A percentile compares a stretch with the other conserved stretches of the same genome.
Evolutionary conservation across 495 filamentous ascomycete genomes (phyloP).

Genomic region (Astrothelium macrocarpum): DNA sequence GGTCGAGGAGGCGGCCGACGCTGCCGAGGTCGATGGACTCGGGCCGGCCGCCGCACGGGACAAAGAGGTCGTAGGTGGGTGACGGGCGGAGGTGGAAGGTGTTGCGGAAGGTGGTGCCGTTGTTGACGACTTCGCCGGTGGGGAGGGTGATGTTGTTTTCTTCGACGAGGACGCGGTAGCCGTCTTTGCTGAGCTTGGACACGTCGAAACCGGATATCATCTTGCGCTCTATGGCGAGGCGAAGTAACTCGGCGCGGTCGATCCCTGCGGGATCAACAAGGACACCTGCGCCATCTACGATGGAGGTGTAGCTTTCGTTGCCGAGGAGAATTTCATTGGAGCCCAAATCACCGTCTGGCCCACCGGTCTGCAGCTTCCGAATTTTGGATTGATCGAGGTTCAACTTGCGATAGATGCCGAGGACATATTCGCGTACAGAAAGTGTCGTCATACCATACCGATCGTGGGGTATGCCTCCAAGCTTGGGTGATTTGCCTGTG

Average conservation of each 20-base stretch:
- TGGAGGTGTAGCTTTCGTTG: constrained; percentile 85
- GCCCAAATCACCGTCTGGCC: constrained; percentile 91
- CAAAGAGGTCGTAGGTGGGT: constrained; percentile 74
- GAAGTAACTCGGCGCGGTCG: constrained; percentile 69
- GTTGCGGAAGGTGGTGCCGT: constrained; percentile 94
- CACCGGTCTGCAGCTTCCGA: constrained; percentile 92
- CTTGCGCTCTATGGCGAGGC: constrained; percentile 72
- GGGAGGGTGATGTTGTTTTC: constrained; percentile 80
- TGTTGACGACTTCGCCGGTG: constrained; percentile 73
- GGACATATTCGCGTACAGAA: constrained; percentile 89
- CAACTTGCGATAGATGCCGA: constrained; percentile 93
- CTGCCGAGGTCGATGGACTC: constrained; percentile 91
- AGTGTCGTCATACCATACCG: constrained; percentile 95
- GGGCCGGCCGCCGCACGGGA: constrained; percentile 91
- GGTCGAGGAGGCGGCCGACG: constrained; percentile 65
- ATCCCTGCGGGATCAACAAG: constrained; percentile 87
- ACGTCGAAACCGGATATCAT: constrained; percentile 87
- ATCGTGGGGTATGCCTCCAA: constrained; percentile 95
- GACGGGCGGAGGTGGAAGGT: constrained; percentile 81
- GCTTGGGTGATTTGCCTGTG: constrained; percentile 91
- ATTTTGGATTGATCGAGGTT: constrained; percentile 74
- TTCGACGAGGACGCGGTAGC: constrained; percentile 89
- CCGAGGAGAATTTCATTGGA: constrained; percentile 95
- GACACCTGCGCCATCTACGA: constrained; percentile 92
- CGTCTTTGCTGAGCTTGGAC: constrained; percentile 73